Base-by-base conservation (phyloP, 108 stramenopile species). In the Nitzschia inconspicua region DNA sequence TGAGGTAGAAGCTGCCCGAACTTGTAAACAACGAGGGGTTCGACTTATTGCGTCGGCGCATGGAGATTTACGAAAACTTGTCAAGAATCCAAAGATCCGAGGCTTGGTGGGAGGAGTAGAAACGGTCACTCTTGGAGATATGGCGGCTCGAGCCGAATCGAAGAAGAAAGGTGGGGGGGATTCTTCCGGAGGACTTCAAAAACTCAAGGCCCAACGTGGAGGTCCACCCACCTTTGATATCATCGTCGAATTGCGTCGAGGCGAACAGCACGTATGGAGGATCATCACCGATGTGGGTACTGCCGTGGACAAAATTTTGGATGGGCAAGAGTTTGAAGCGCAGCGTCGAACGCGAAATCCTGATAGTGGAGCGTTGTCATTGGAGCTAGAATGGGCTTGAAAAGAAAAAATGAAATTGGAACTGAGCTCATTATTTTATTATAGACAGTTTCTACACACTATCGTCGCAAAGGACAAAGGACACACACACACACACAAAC, bases 11-110 rank as follows among this genome's bases (percentile, higher is more conserved):
- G 86, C 79, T 3, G 80, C 86, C 16, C 49, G 49, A 19, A 81
- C 79, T 24, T 30, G 43, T 35, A 68, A 71, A 35, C 54, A 82
- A 35, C 66, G 86, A 10, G 83, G 80, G 4, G 82, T 84, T 23
- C 78, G 83, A 37, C 34, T 88, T 47, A 63, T 88, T 42, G 86
- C 82, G 16, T 79, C 78, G 5, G 86, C 86, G 9, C 86, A 88
- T 51, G 86, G 86, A 14, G 64, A 75, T 50, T 60, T 84, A 9
- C 57, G 76, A 0, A 47, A 44, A 20, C 43, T 88, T 1, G 31
- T 88, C 3, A 58, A 70, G 41, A 88, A 88, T 53, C 26, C 37
- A 18, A 64, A 84, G 9, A 64, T 88, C 0, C 32, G 32, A 28
- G 80, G 77, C 3, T 44, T 88, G 14, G 39, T 84, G 0, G 86